A percentile compares a stretch with the other conserved stretches of the same genome.
phyloP scores from a whole-genome alignment of 495 filamentous ascomycete species.

The Annulohypoxylon bovei region DNA sequence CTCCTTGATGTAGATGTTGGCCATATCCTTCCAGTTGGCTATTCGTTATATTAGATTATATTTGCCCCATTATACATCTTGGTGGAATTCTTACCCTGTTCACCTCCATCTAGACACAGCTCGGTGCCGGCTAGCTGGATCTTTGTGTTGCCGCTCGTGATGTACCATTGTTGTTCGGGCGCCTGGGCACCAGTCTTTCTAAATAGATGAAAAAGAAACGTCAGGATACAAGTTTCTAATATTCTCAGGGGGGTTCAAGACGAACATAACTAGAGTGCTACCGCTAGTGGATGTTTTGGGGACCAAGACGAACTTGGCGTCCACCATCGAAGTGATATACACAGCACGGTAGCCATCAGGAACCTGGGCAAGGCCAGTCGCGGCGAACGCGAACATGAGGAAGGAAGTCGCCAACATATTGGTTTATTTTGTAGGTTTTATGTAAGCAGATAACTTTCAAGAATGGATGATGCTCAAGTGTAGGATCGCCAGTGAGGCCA shows the following conservation, averaged over 20 bases:
- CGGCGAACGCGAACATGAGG: constrained; percentile 54
- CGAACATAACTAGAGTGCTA: constrained; percentile 55
- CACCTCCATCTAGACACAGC: constrained; percentile 62
- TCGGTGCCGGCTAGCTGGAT: constrained; percentile 58
- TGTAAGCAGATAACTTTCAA: constrained; percentile 12
- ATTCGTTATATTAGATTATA: constrained; percentile 3
- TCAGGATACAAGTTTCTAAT: constrained; percentile 4
- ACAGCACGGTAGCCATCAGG: constrained; percentile 59
- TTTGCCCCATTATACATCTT: neutral
- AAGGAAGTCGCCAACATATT: constrained; percentile 55
- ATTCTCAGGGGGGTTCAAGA: constrained; percentile 7
- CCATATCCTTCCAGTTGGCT: constrained; percentile 66
- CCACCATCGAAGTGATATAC: constrained; percentile 60
- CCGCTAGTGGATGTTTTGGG: constrained; percentile 53
- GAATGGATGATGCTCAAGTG: neutral
- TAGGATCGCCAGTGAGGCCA: constrained; percentile 23
- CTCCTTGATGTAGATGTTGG: constrained; percentile 51
- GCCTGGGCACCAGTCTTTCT: constrained; percentile 54
- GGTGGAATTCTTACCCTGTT: constrained; percentile 52
- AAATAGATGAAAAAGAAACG: neutral
- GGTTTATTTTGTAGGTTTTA: neutral
- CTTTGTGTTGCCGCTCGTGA: constrained; percentile 53
- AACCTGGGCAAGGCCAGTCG: constrained; percentile 55
- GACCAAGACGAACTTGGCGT: constrained; percentile 62
- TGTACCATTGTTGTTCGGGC: constrained; percentile 61